phyloP scores from a whole-genome alignment of 768 basidiomycete genomes.

The Cystofilobasidium macerans region DNA sequence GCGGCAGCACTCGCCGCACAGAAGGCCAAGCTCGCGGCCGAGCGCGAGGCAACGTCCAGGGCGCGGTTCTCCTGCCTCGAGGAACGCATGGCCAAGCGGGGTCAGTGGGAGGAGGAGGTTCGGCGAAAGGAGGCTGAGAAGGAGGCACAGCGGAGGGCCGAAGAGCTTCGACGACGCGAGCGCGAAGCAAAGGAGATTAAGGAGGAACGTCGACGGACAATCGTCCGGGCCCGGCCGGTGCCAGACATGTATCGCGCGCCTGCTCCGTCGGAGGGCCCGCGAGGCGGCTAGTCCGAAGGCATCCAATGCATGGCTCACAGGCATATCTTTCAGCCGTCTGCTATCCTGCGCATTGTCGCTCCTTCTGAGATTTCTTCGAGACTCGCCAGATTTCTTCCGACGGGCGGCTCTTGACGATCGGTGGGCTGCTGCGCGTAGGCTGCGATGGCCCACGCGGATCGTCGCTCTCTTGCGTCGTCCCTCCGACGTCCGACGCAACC shows the following conservation, averaged over 20 bases:
- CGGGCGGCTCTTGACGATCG: too few relatives aligned
- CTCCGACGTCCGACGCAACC: too few relatives aligned
- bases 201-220: background rate
- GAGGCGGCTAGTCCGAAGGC: background rate
- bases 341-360: too few relatives aligned
- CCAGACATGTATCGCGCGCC: background rate
- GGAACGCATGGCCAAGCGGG: background rate
- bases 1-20: background rate
- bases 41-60: background rate
- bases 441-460: too few relatives aligned
- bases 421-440: too few relatives aligned
- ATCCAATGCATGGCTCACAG: too few relatives aligned
- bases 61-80: background rate
- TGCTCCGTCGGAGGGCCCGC: background rate
- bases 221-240: background rate
- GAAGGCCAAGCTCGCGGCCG: background rate
- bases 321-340: too few relatives aligned
- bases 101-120: background rate
- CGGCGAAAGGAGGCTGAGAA: background rate
- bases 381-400: too few relatives aligned
- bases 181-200: background rate
- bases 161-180: background rate
- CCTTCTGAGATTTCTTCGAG: too few relatives aligned
- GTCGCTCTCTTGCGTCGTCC: too few relatives aligned
- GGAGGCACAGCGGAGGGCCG: background rate